Percentiles rank a stretch among this genome's conserved stretches.
Evolutionary conservation across 164 flowering plant genomes (phyloP).

Genomic region (Aristolochia fimbriata): DNA sequence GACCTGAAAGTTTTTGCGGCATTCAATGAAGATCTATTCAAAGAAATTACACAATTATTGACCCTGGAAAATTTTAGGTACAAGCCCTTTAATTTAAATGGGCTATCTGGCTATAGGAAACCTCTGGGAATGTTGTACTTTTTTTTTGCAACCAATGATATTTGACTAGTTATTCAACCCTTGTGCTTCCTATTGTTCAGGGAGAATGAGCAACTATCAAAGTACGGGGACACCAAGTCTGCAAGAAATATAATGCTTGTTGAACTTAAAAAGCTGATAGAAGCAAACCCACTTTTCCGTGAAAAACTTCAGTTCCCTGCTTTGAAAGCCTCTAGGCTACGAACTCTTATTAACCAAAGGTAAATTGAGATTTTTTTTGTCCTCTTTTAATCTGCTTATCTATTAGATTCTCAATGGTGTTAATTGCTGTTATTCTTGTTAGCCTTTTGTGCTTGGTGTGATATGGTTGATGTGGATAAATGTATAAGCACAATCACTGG

Average conservation of each 20-base stretch:
- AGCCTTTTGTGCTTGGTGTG: no score
- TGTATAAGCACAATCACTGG: no score
- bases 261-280: conserved; percentile 79
- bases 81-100: background rate
- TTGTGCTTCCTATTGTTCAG: conserved; percentile 17
- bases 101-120: no score
- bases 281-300: conserved; percentile 80
- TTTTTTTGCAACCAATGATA: no score
- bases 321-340: conserved; percentile 61
- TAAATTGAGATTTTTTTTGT: conserved; percentile 5
- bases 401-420: no score
- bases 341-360: conserved; percentile 85
- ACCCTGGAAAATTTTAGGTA: conserved; percentile 81
- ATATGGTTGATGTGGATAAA: no score
- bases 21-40: conserved; percentile 74
- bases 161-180: background rate
- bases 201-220: conserved; percentile 80
- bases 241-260: conserved; percentile 69
- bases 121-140: no score
- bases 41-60: conserved; percentile 80
- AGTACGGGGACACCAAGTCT: conserved; percentile 82
- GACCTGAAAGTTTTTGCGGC: conserved; percentile 78
- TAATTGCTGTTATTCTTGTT: no score
- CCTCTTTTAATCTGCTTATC: no score
- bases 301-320: conserved; percentile 73